Percentiles rank a stretch among this genome's conserved stretches.
phyloP scores from a whole-genome alignment of 2,329 filamentous ascomycete species.

The Trichocomaceae sp. region DNA sequence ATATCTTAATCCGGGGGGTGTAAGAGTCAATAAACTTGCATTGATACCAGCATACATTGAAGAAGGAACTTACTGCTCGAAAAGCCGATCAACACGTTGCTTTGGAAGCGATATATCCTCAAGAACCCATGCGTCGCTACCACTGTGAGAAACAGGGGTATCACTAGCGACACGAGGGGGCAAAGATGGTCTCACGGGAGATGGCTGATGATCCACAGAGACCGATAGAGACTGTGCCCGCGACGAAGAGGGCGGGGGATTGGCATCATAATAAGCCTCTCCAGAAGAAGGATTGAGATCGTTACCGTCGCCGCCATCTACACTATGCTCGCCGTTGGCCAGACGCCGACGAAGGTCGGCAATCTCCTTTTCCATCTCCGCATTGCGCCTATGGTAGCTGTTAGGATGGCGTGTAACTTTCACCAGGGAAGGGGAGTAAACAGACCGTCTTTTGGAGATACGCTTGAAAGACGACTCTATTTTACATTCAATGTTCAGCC shows the following conservation, averaged over 20 bases:
- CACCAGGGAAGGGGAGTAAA: not conserved
- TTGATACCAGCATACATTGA: conserved; percentile 10
- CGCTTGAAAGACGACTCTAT: conserved; percentile 62
- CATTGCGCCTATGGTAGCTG: conserved; percentile 47
- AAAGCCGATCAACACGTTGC: conserved; percentile 36
- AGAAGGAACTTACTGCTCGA: conserved; percentile 32
- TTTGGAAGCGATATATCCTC: conserved; percentile 39
- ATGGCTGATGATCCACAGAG: conserved; percentile 27
- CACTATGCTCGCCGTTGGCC: conserved; percentile 26
- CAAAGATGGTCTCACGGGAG: conserved; percentile 27
- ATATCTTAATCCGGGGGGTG: conserved; percentile 41
- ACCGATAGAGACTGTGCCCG: conserved; percentile 27
- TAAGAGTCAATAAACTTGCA: not conserved
- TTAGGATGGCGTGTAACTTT: not conserved
- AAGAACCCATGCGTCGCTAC: conserved; percentile 43
- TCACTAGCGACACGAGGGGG: conserved; percentile 25
- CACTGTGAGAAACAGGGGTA: conserved; percentile 32
- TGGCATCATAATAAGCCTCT: conserved; percentile 27
- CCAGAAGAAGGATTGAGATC: conserved; percentile 29
- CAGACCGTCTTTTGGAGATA: conserved; percentile 52
- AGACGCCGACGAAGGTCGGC: conserved; percentile 42
- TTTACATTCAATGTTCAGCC: conserved; percentile 56
- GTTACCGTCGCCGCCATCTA: conserved; percentile 23
- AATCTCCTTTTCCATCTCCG: conserved; percentile 55
- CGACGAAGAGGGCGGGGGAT: conserved; percentile 22